Evolutionary conservation across 306 rosid species (phyloP).

Genomic region (Ziziphus jujuba): DNA sequence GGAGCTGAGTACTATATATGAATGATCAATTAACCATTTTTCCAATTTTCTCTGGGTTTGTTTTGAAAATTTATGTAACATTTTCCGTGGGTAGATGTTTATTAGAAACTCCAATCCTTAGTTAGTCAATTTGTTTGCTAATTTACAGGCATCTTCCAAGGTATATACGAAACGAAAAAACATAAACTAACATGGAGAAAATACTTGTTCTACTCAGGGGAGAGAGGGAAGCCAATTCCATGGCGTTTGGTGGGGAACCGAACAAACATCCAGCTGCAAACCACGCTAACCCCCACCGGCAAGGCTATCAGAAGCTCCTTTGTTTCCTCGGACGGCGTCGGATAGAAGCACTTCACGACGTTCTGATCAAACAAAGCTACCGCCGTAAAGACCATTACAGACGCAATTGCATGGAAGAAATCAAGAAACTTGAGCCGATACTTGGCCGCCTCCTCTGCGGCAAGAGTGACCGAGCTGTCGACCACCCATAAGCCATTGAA

Average conservation of each 20-base stretch:
- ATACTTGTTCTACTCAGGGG: conserved; percentile 28
- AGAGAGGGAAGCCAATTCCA: conserved; percentile 78
- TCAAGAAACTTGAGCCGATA: conserved; percentile 48
- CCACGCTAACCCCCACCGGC: conserved; percentile 65
- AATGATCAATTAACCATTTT: too few relatives aligned
- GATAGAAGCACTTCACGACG: conserved; percentile 58
- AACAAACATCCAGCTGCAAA: conserved; percentile 52
- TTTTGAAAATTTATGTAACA: too few relatives aligned
- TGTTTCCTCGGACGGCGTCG: conserved; percentile 49
- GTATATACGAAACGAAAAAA: neutral
- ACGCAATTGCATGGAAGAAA: conserved; percentile 60
- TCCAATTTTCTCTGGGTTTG: too few relatives aligned
- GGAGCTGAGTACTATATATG: too few relatives aligned
- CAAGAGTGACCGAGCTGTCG: conserved; percentile 50
- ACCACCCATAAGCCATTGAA: conserved; percentile 59
- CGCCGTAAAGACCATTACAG: conserved; percentile 59
- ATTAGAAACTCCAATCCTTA: too few relatives aligned
- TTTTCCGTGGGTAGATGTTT: too few relatives aligned
- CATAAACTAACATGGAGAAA: neutral
- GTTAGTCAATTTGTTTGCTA: too few relatives aligned
- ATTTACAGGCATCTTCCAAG: neutral
- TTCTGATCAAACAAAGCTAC: conserved; percentile 62
- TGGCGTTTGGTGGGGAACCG: conserved; percentile 63
- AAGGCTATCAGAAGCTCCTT: conserved; percentile 49
- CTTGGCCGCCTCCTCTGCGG: conserved; percentile 41